Evolutionary conservation across 495 filamentous ascomycete species (phyloP).

Genomic region (Tuber brumale): DNA sequence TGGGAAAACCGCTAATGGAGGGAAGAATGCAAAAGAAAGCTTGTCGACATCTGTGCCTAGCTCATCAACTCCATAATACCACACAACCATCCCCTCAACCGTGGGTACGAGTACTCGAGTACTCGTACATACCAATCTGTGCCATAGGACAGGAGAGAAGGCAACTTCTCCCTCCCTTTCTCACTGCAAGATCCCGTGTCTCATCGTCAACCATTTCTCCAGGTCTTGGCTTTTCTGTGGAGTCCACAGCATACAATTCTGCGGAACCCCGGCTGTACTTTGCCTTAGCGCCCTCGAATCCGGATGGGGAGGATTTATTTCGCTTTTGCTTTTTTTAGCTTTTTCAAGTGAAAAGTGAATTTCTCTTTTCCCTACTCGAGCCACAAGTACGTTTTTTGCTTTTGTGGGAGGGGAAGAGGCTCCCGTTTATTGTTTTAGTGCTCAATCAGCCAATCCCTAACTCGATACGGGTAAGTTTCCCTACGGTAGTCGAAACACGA

Average conservation of each 20-base stretch:
- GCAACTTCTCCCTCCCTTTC: constrained; percentile 7
- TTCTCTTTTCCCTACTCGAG: not conserved
- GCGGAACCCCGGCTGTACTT: not conserved
- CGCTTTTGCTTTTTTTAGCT: constrained; percentile 23
- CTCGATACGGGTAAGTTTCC: not conserved
- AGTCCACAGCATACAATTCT: constrained; percentile 17
- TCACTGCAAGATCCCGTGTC: constrained; percentile 33
- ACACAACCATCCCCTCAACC: not conserved
- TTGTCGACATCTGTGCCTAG: not conserved
- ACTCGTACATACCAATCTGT: not conserved
- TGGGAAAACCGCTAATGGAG: not conserved
- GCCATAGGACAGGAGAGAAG: not conserved
- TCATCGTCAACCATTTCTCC: constrained; percentile 31
- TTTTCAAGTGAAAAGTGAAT: constrained; percentile 7
- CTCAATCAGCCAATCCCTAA: not conserved
- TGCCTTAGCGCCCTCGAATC: constrained; percentile 17
- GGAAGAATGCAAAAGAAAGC: not conserved
- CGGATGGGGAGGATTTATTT: not conserved
- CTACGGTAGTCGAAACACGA: not conserved
- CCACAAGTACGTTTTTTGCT: not conserved
- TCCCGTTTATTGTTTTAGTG: not conserved
- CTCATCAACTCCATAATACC: not conserved
- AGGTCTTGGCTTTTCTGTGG: constrained; percentile 26
- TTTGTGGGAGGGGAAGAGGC: not conserved
- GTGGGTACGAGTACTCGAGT: not conserved